Base-by-base conservation (phyloP, 2,329 filamentous ascomycete species). In the Cercospora janseana region DNA sequence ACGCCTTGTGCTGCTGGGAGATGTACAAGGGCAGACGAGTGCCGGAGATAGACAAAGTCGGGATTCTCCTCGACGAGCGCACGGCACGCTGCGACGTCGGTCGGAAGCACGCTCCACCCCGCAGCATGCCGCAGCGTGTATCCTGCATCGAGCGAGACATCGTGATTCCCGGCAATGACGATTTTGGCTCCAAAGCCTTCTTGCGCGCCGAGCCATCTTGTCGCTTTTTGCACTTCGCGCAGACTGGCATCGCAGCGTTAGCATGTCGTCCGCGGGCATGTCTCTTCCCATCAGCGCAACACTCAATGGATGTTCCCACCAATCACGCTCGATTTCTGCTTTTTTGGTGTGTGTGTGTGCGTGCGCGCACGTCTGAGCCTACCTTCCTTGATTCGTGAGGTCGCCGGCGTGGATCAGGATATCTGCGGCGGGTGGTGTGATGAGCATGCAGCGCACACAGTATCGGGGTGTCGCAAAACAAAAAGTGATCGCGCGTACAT, bases 381-480 rank as follows among this genome's bases (percentile, higher is more conserved):
- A 41, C 38, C 38, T 83, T 12, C 87, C 87, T 63, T 86, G 81
- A 64, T 88, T 89, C 3, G 86, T 88, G 58, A 91, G 68, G 64
- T 91, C 87, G 5, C 87, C 86, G 1, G 86, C 86, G 63, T 89
- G 86, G 42, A 90, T 82, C 26, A 91, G 74, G 6, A 91, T 79
- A 64, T 91, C 85, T 10, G 78, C 26, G 26, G 26, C 26, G 26
- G 12, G 12, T 27, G 12, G 6, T 27, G 26, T 27, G 12, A 16
- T 34, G 7, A 34, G 18, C n/a, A 34, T 4, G 4, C 4, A 5
- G 3, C 4, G 9, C 16, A 35, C 16, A 35, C 32, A 18, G 9
- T 20, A 35, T n/a, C 4, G 13, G n/a, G n/a, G n/a, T n/a, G n/a
- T n/a, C n/a, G n/a, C n/a, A n/a, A n/a, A n/a, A n/a, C n/a, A n/a